These are phyloP conservation scores for Diaporthe capsici DNA, from an alignment of 2,329 filamentous ascomycete genomes.

Conservation along the genomic window DNA sequence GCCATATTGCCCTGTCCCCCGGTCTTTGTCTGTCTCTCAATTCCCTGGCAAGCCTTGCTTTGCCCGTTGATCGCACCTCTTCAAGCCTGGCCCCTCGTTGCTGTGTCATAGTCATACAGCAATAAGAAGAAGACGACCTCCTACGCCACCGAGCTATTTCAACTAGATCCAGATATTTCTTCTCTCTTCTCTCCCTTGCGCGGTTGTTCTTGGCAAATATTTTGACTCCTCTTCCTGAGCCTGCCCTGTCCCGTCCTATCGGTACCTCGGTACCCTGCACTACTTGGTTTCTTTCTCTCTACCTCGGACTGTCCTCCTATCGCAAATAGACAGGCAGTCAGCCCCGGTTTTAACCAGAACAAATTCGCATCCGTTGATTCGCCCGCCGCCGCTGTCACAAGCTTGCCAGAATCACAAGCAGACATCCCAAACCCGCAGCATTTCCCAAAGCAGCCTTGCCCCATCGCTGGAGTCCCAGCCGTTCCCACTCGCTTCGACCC, in stretches of 20 bases:
- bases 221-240: background rate
- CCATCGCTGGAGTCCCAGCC: slow-evolving; percentile 13
- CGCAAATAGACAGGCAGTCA: slow-evolving; percentile 8
- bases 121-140: slow-evolving; percentile 12
- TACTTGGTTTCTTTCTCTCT: background rate
- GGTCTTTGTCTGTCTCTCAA: slow-evolving; percentile 15
- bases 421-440: slow-evolving; percentile 3
- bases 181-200: background rate
- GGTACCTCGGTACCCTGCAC: slow-evolving; percentile 1
- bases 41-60: slow-evolving; percentile 1
- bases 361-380: slow-evolving; percentile 31
- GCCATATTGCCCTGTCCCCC: background rate
- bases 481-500: slow-evolving; percentile 31
- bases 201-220: background rate
- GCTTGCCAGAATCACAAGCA: slow-evolving; percentile 34
- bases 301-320: background rate
- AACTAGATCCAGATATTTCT: background rate
- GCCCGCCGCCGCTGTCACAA: slow-evolving; percentile 29
- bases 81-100: slow-evolving; percentile 13
- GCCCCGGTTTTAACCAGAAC: slow-evolving; percentile 13
- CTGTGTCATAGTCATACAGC: slow-evolving; percentile 19
- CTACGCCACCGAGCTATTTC: too few relatives aligned
- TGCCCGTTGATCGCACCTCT: slow-evolving; percentile 10
- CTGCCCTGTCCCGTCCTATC: background rate
- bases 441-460: slow-evolving; percentile 30